Evolutionary conservation across 352 stramenopile genomes (phyloP).

Genomic region (Thalassiosira mediterranea): DNA sequence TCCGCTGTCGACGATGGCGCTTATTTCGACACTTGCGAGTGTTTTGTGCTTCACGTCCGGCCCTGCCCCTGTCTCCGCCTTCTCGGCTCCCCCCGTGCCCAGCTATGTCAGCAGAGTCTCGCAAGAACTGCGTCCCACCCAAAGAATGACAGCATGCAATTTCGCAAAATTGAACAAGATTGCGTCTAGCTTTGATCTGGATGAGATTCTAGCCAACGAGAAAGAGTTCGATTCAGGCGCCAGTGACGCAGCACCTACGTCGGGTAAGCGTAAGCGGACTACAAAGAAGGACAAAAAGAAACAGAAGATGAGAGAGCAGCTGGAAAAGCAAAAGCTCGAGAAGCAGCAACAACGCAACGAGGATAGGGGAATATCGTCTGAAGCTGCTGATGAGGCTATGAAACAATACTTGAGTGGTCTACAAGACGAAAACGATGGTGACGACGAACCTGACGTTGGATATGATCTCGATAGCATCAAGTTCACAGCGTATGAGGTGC

Average conservation of each 20-base stretch:
- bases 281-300: slow-evolving; percentile 41
- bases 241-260: neutral
- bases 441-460: slow-evolving; percentile 40
- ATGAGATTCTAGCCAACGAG: slow-evolving; percentile 49
- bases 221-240: slow-evolving; percentile 26
- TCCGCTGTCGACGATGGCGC: too few species aligned
- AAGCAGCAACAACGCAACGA: slow-evolving; percentile 19
- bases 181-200: slow-evolving; percentile 47
- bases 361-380: slow-evolving; percentile 8
- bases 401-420: neutral
- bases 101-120: too few species aligned
- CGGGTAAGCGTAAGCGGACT: slow-evolving; percentile 1
- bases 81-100: neutral
- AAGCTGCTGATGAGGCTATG: slow-evolving; percentile 25
- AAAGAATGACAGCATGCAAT: slow-evolving; percentile 22
- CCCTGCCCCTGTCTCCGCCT: neutral
- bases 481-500: slow-evolving; percentile 49
- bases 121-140: too few species aligned
- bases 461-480: slow-evolving; percentile 30
- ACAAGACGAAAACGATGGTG: slow-evolving; percentile 12
- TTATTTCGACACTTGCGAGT: too few species aligned
- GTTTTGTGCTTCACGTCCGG: too few species aligned
- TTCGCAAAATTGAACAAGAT: slow-evolving; percentile 45
- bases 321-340: slow-evolving; percentile 37
- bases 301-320: slow-evolving; percentile 39